These are phyloP conservation scores for Yamadazyma friedrichii DNA, from an alignment of 1,139 yeast genomes.

Conservation along the genomic window DNA sequence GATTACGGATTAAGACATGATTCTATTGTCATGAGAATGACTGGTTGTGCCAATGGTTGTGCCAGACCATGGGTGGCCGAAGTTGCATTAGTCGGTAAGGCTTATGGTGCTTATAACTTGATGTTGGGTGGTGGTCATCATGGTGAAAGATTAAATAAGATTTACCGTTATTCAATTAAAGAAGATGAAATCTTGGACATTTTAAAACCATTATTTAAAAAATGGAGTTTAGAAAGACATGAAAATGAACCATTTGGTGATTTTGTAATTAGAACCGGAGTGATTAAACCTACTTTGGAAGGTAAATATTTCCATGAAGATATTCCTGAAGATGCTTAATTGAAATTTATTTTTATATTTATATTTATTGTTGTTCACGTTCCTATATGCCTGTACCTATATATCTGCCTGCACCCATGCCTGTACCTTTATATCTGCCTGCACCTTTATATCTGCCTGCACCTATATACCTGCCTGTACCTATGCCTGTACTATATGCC, in stretches of 20 bases:
- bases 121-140: conserved; percentile 96
- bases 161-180: conserved; percentile 82
- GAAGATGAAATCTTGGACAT: conserved; percentile 83
- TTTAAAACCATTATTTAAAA: conserved; percentile 82
- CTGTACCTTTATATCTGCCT: no score
- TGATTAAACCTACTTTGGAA: conserved; percentile 83
- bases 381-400: no score
- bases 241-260: conserved; percentile 97
- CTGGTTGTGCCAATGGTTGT: conserved; percentile 99
- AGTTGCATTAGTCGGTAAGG: conserved; percentile 93
- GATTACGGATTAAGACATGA: conserved; percentile 94
- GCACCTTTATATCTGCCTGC: no score
- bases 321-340: conserved; percentile 74
- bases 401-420: no score
- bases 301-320: conserved; percentile 96
- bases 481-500: no score
- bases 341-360: conserved; percentile 8
- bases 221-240: conserved; percentile 89
- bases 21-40: conserved; percentile 95
- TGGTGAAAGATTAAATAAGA: conserved; percentile 90
- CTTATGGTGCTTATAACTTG: conserved; percentile 88
- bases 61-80: conserved; percentile 99
- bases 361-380: neutral
- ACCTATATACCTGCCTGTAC: no score
- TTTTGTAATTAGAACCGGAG: conserved; percentile 80